These are phyloP conservation scores for Polyporus tsugae DNA, from an alignment of 1,284 basidiomycete species.

Conservation along the genomic window DNA sequence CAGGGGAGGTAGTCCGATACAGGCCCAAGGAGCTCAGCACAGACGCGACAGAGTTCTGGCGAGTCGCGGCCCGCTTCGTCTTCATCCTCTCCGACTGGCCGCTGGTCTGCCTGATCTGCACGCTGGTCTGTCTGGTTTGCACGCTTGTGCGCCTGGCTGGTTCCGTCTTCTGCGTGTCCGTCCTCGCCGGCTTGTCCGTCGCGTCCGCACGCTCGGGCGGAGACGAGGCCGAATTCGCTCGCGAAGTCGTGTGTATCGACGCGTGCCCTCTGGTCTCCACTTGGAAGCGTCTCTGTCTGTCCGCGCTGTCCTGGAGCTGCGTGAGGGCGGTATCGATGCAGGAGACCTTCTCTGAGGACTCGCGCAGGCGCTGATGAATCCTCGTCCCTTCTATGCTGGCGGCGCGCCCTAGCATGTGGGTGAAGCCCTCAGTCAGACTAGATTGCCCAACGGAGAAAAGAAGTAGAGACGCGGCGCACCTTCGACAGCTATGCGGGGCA, in stretches of 20 bases:
- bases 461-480: not conserved
- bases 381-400: conserved; percentile 16
- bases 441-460: too few species aligned
- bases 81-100: not conserved
- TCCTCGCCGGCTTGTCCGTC: not conserved
- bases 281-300: conserved; percentile 4
- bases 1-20: not conserved
- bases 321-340: conserved; percentile 17
- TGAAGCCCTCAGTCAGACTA: not conserved
- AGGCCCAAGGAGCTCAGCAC: not conserved
- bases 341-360: conserved; percentile 7
- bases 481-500: not conserved
- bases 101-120: not conserved
- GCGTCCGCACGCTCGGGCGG: not conserved
- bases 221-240: not conserved
- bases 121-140: not conserved
- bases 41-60: not conserved
- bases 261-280: not conserved
- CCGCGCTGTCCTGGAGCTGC: not conserved
- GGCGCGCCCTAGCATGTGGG: not conserved
- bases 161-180: not conserved
- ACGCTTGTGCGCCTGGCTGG: not conserved
- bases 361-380: conserved; percentile 25
- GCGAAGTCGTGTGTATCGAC: not conserved
- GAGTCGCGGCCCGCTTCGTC: conserved; percentile 3